Evolutionary conservation across 192 early-diverging fungal genomes (phyloP).

Genomic region (Linderina pennispora): DNA sequence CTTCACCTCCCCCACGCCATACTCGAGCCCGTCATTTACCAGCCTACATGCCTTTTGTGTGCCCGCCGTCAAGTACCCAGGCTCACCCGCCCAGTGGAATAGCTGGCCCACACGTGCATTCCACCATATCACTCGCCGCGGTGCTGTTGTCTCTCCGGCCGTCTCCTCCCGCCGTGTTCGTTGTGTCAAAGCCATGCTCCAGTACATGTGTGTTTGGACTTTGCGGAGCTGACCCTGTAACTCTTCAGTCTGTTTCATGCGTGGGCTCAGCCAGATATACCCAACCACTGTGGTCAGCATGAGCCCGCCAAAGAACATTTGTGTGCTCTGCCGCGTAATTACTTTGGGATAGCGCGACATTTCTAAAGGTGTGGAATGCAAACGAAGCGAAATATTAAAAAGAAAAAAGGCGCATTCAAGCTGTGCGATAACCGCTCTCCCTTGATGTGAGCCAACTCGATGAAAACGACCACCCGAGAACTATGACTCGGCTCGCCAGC

Average conservation of each 20-base stretch:
- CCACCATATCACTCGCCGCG: too few relatives aligned
- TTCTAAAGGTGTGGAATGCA: too few relatives aligned
- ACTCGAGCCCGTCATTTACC: not conserved
- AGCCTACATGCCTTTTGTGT: constrained; percentile 1
- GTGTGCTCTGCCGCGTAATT: constrained; percentile 23
- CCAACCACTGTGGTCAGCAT: constrained; percentile 14
- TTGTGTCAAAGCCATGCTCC: constrained; percentile 41
- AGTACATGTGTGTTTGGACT: constrained; percentile 33
- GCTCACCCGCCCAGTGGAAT: constrained; percentile 12
- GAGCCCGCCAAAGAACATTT: constrained; percentile 27
- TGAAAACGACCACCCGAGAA: too few relatives aligned
- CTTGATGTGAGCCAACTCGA: too few relatives aligned
- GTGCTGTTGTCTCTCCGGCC: too few relatives aligned
- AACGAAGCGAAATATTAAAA: too few relatives aligned
- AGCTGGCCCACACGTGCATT: constrained; percentile 13
- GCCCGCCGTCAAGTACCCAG: constrained; percentile 11
- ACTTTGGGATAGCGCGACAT: constrained; percentile 26
- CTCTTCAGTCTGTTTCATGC: constrained; percentile 17
- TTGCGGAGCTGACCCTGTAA: constrained; percentile 11
- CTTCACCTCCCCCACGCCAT: constrained; percentile 11
- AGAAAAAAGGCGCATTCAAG: too few relatives aligned
- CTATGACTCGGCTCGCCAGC: too few relatives aligned
- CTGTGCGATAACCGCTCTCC: too few relatives aligned
- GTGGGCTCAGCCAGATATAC: constrained; percentile 17
- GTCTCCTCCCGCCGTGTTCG: too few relatives aligned